Percentiles rank a stretch among this genome's conserved stretches.
Evolutionary conservation across 805 yeast species (phyloP).

Genomic region (Wickerhamiella kurtzmanii): DNA sequence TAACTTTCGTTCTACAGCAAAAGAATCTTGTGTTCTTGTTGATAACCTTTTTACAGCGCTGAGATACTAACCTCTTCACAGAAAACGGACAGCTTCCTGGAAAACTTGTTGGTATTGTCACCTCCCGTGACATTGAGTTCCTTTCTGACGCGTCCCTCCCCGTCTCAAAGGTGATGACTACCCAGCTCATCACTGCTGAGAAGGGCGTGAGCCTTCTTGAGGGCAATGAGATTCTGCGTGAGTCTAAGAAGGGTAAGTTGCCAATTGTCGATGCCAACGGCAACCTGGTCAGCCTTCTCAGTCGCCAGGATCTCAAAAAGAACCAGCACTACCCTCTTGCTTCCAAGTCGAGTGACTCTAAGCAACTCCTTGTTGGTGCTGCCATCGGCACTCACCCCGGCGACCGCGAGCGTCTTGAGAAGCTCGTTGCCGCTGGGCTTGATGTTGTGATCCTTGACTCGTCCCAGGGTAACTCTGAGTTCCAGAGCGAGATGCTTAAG

Average conservation of each 20-base stretch:
- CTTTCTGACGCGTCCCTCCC: constrained; percentile 53
- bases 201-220: constrained; percentile 68
- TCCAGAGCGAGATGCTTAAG: constrained; percentile 86
- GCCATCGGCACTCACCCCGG: constrained; percentile 89
- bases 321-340: constrained; percentile 89
- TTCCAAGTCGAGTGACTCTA: constrained; percentile 80
- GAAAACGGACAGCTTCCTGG: constrained; percentile 80
- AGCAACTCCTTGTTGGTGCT: constrained; percentile 97
- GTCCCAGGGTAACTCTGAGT: constrained; percentile 92
- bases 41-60: neutral
- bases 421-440: constrained; percentile 88
- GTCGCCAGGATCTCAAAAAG: constrained; percentile 95
- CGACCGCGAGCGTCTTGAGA: constrained; percentile 70
- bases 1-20: constrained; percentile 99
- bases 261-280: constrained; percentile 76
- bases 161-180: constrained; percentile 79
- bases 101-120: constrained; percentile 85
- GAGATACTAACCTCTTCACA: constrained; percentile 27
- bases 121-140: constrained; percentile 95
- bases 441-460: constrained; percentile 94
- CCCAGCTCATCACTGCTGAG: constrained; percentile 68
- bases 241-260: constrained; percentile 93
- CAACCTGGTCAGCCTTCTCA: constrained; percentile 71
- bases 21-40: constrained; percentile 1
- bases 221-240: constrained; percentile 83